phyloP scores from a whole-genome alignment of 345 rosid genomes.

The Diplotaxis tenuifolia region DNA sequence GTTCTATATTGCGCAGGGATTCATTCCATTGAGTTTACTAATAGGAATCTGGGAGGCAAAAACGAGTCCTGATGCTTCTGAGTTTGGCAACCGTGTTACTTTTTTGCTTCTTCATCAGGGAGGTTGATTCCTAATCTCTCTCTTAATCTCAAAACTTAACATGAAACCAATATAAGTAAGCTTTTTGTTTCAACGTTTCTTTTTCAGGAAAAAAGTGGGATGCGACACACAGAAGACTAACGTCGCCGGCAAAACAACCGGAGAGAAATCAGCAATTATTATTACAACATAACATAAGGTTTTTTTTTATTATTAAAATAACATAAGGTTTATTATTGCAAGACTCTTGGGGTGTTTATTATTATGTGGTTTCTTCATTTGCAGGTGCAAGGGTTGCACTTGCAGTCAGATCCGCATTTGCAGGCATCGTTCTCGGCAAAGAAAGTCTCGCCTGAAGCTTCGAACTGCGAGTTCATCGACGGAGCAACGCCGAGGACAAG shows the following conservation, averaged over 20 bases:
- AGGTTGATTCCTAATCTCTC: slow-evolving; percentile 23
- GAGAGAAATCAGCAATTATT: slow-evolving; percentile 15
- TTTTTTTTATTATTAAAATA: no score
- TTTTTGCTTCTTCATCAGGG: slow-evolving; percentile 27
- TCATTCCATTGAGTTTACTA: slow-evolving; percentile 42
- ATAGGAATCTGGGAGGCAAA: slow-evolving; percentile 32
- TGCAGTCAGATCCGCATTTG: slow-evolving; percentile 80
- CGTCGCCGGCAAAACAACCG: slow-evolving; percentile 14
- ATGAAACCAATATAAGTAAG: slow-evolving; percentile 10
- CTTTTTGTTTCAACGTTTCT: background rate
- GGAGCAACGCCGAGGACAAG: slow-evolving; percentile 59
- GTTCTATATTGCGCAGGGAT: slow-evolving; percentile 53
- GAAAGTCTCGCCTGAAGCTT: slow-evolving; percentile 51
- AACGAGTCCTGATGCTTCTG: slow-evolving; percentile 39
- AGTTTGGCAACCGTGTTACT: slow-evolving; percentile 7
- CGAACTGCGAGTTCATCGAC: slow-evolving; percentile 36
- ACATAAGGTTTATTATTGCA: slow-evolving; percentile 27
- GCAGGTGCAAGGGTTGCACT: slow-evolving; percentile 83
- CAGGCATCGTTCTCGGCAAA: slow-evolving; percentile 80
- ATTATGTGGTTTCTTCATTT: slow-evolving; percentile 49
- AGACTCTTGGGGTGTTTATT: slow-evolving; percentile 23
- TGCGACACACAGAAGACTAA: slow-evolving; percentile 16
- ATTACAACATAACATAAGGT: slow-evolving; percentile 20
- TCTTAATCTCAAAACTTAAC: slow-evolving; percentile 9
- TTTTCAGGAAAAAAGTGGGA: slow-evolving; percentile 46